phyloP scores from a whole-genome alignment of 2,329 filamentous ascomycete species.

The Verticillium nubilum region DNA sequence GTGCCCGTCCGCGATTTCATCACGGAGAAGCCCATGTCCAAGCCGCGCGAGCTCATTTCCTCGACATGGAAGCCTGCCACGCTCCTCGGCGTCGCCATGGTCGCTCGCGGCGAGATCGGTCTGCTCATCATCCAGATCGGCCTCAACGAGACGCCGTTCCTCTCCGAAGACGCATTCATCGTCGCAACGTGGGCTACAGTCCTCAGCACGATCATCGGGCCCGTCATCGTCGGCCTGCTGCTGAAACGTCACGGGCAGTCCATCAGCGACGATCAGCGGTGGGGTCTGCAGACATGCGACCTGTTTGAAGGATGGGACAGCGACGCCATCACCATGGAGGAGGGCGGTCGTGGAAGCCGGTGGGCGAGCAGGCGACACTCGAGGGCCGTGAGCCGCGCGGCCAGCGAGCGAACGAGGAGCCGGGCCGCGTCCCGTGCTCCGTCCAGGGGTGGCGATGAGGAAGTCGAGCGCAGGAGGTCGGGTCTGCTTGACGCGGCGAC shows the following conservation, averaged over 20 bases:
- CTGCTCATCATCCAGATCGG: conserved; percentile 42
- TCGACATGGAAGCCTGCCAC: conserved; percentile 41
- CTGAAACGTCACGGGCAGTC: conserved; percentile 19
- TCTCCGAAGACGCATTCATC: conserved; percentile 49
- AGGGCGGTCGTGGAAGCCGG: not conserved
- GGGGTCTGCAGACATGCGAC: conserved; percentile 9
- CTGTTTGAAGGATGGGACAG: not conserved
- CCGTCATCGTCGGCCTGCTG: conserved; percentile 43
- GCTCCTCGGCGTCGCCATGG: conserved; percentile 54
- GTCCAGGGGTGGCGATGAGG: not conserved
- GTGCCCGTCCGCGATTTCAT: conserved; percentile 25
- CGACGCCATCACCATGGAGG: conserved; percentile 1
- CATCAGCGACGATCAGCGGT: conserved; percentile 9
- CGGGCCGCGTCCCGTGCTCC: not conserved
- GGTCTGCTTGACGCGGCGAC: not conserved
- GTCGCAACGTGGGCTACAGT: conserved; percentile 52
- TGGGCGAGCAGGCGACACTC: conserved; percentile 1
- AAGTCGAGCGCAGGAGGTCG: not conserved
- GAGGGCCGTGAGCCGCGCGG: not conserved
- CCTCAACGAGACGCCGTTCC: conserved; percentile 29
- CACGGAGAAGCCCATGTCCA: not conserved
- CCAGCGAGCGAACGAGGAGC: not conserved
- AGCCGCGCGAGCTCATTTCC: conserved; percentile 1
- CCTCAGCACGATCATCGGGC: conserved; percentile 49
- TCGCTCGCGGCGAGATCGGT: conserved; percentile 55